A percentile compares a stretch with the other conserved stretches of the same genome.
phyloP scores from a whole-genome alignment of 176 grass and related monocot genomes.

The Aegilops tauschii region DNA sequence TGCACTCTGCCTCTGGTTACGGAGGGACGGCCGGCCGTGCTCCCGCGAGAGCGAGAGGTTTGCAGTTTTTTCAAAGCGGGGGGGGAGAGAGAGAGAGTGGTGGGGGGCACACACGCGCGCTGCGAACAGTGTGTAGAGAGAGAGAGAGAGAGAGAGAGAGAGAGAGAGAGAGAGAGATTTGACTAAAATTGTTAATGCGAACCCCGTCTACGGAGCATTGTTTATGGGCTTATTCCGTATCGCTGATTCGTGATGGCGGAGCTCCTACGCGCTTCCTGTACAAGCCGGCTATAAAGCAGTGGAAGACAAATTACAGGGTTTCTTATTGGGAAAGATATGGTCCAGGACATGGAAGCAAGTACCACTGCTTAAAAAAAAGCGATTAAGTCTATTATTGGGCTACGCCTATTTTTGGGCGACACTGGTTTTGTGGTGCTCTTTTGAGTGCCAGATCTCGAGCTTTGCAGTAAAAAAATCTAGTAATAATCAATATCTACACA shows the following conservation, averaged over 20 bases:
- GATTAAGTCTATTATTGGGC: too few species aligned
- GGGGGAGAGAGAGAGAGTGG: conserved; percentile 30
- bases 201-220: conserved; percentile 16
- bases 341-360: conserved; percentile 1
- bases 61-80: not conserved
- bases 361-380: not conserved
- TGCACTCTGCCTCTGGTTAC: not conserved
- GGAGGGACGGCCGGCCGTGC: conserved; percentile 26
- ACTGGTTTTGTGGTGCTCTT: too few species aligned
- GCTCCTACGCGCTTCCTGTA: conserved; percentile 41
- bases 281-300: conserved; percentile 27
- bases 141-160: not conserved
- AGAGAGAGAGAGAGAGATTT: conserved; percentile 34
- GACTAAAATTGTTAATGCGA: conserved; percentile 25
- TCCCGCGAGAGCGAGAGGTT: conserved; percentile 1
- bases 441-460: too few species aligned
- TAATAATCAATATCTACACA: too few species aligned
- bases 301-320: not conserved
- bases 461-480: too few species aligned
- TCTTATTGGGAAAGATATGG: conserved; percentile 6
- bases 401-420: too few species aligned
- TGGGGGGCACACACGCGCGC: conserved; percentile 22
- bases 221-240: conserved; percentile 37
- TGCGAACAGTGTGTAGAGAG: not conserved
- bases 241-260: conserved; percentile 27